Conservation (phyloP, 1,284 basidiomycete species). For the Cryptococcus sp. region DNA sequence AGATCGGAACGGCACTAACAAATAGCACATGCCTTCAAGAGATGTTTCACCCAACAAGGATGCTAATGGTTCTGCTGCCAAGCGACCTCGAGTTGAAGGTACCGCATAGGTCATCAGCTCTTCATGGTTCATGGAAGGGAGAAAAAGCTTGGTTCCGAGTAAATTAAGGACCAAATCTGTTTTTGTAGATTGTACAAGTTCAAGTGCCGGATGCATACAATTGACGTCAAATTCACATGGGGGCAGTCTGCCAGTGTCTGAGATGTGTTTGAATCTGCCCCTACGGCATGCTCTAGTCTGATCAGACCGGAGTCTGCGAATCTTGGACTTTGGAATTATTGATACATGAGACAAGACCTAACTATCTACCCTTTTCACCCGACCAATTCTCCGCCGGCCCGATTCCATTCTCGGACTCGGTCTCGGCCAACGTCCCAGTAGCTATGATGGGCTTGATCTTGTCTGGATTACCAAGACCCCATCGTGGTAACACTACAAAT, state of each 20-base stretch:
- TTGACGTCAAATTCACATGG: background rate
- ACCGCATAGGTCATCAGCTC: background rate
- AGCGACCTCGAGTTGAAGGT: background rate
- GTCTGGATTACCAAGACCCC: background rate
- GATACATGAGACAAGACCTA: too few species aligned
- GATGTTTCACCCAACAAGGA: conserved; percentile 22
- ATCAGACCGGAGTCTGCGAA: too few species aligned
- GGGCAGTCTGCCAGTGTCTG: too few species aligned
- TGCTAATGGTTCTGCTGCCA: background rate
- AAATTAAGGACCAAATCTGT: background rate
- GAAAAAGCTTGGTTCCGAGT: background rate
- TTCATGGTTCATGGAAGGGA: background rate
- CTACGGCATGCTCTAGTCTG: too few species aligned
- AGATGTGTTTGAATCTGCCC: too few species aligned
- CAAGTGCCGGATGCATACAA: background rate
- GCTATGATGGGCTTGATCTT: background rate
- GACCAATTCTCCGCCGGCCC: too few species aligned
- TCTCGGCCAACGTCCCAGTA: background rate
- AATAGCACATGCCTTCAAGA: conserved; percentile 39
- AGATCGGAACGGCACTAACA: background rate
- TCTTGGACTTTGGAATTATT: too few species aligned
- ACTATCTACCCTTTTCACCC: background rate
- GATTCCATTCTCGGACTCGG: too few species aligned
- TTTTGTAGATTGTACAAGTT: background rate
- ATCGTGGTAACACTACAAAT: conserved; percentile 9